phyloP scores from a whole-genome alignment of 345 rosid species.

The Gossypium sturtianum region DNA sequence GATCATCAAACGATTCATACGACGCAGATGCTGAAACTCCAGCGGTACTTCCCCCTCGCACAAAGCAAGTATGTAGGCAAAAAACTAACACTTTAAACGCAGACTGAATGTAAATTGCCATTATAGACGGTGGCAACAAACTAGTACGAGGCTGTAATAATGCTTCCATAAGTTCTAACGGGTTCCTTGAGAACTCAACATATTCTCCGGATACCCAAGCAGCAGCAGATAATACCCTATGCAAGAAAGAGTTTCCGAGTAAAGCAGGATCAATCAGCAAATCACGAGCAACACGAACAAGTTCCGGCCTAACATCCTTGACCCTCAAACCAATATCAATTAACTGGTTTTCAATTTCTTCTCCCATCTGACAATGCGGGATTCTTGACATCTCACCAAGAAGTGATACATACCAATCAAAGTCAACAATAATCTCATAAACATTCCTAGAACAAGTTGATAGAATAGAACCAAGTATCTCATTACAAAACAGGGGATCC shows the following conservation, averaged over 20 bases:
- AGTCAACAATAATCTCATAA: slow-evolving; percentile 71
- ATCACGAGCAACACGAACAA: slow-evolving; percentile 63
- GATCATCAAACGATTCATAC: slow-evolving; percentile 29
- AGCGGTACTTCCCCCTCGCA: slow-evolving; percentile 20
- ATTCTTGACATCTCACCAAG: slow-evolving; percentile 86
- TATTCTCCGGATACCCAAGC: slow-evolving; percentile 95
- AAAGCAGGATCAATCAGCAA: slow-evolving; percentile 95
- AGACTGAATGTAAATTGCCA: slow-evolving; percentile 70
- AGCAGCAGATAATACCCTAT: slow-evolving; percentile 75
- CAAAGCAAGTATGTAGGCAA: slow-evolving; percentile 39
- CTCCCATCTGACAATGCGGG: slow-evolving; percentile 75
- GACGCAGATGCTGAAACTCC: slow-evolving; percentile 26
- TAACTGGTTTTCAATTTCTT: slow-evolving; percentile 84
- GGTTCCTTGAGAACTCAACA: slow-evolving; percentile 57
- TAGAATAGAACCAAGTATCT: slow-evolving; percentile 75
- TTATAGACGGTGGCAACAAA: slow-evolving; percentile 61
- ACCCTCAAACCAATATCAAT: slow-evolving; percentile 85
- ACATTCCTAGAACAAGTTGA: slow-evolving; percentile 60
- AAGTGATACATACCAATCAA: slow-evolving; percentile 88
- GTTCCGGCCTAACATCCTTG: slow-evolving; percentile 79
- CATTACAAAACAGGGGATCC: slow-evolving; percentile 77
- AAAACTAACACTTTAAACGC: slow-evolving; percentile 61
- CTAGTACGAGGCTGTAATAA: slow-evolving; percentile 78
- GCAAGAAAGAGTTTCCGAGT: slow-evolving; percentile 78
- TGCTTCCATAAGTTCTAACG: slow-evolving; percentile 77